A percentile compares a stretch with the other conserved stretches of the same genome.
Conservation (phyloP, 768 basidiomycete genomes). For the Cystobasidium tubakii region DNA sequence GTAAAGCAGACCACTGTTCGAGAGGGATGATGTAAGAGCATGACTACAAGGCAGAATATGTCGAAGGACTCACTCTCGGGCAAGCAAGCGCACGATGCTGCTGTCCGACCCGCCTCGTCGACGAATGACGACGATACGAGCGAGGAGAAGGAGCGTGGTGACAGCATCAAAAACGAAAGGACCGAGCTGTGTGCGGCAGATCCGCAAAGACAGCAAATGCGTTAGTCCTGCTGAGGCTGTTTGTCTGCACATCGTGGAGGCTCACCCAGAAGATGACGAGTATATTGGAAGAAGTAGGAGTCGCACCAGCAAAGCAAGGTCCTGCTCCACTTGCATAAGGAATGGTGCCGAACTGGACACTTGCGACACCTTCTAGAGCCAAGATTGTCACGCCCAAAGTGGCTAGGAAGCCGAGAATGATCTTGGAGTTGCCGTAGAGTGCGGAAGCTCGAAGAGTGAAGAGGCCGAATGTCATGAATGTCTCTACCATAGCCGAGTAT, state of each 20-base stretch:
- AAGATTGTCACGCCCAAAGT: neutral
- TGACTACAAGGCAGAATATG: neutral
- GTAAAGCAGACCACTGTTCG: conserved; percentile 14
- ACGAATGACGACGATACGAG: conserved; percentile 9
- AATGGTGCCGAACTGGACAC: conserved; percentile 3
- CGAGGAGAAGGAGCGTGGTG: neutral
- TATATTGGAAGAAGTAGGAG: conserved; percentile 4
- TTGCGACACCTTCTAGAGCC: conserved; percentile 2
- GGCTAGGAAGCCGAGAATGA: neutral
- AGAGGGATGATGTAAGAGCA: neutral
- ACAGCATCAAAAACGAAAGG: conserved; percentile 23
- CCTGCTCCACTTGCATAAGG: neutral
- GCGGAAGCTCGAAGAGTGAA: conserved; percentile 10
- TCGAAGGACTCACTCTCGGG: neutral
- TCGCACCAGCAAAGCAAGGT: conserved; percentile 29
- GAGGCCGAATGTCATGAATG: neutral
- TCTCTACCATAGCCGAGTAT: neutral
- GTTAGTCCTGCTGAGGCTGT: no score
- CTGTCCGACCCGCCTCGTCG: conserved; percentile 10
- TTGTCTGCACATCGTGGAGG: no score
- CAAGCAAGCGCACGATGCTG: neutral
- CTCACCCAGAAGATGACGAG: conserved; percentile 25
- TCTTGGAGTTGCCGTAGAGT: conserved; percentile 22
- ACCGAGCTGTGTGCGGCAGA: neutral
- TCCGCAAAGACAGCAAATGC: no score